Evolutionary conservation across 352 stramenopile species (phyloP).

Genomic region (Pythium sp.): DNA sequence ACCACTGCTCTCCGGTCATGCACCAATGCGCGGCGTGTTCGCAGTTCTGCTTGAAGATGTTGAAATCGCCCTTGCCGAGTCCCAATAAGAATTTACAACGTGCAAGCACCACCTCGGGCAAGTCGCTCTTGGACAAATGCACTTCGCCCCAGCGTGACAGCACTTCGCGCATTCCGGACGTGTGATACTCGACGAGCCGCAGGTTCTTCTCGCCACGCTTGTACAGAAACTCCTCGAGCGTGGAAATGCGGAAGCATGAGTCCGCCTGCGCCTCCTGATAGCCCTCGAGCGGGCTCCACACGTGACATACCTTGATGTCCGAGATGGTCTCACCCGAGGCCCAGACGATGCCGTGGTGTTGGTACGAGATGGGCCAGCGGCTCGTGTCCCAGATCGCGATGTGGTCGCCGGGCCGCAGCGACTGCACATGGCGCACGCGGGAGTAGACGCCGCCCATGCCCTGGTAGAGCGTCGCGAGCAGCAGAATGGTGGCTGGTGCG

Average conservation of each 20-base stretch:
- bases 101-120: conserved; percentile 79
- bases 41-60: conserved; percentile 88
- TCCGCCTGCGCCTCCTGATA: conserved; percentile 77
- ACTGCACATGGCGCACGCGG: conserved; percentile 67
- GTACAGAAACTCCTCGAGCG: conserved; percentile 79
- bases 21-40: conserved; percentile 87
- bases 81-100: conserved; percentile 83
- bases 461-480: conserved; percentile 16
- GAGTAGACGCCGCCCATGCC: conserved; percentile 78
- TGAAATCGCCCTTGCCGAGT: conserved; percentile 76
- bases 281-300: conserved; percentile 78
- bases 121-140: conserved; percentile 75
- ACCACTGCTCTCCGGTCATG: conserved; percentile 89
- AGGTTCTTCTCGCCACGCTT: conserved; percentile 57
- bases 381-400: conserved; percentile 85
- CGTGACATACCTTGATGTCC: conserved; percentile 78
- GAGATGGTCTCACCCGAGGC: conserved; percentile 56
- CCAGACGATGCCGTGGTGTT: conserved; percentile 87
- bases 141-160: conserved; percentile 84
- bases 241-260: conserved; percentile 86
- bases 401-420: conserved; percentile 78
- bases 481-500: conserved; percentile 11
- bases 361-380: conserved; percentile 83
- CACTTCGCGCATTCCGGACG: conserved; percentile 72
- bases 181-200: conserved; percentile 85